phyloP scores from a whole-genome alignment of 2,329 filamentous ascomycete genomes.

The Neocatenulostroma microsporum region DNA sequence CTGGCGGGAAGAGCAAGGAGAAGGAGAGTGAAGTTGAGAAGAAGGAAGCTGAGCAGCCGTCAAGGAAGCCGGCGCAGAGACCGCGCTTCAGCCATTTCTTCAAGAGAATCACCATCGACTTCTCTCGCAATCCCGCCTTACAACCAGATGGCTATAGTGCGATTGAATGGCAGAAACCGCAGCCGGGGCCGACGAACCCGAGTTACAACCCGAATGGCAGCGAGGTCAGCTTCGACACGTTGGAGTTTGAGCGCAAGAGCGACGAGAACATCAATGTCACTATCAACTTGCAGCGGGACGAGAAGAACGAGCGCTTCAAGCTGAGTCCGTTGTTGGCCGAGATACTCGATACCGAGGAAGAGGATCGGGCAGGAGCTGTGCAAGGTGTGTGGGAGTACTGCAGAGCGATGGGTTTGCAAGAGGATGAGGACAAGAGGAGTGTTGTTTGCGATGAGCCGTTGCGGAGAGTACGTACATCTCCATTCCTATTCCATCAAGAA shows the following conservation, averaged over 20 bases:
- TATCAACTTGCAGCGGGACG: conserved; percentile 76
- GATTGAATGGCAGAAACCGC: conserved; percentile 85
- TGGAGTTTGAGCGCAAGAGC: conserved; percentile 83
- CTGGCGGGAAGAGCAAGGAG: conserved; percentile 34
- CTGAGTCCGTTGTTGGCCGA: conserved; percentile 73
- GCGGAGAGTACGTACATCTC: conserved; percentile 53
- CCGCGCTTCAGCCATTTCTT: conserved; percentile 70
- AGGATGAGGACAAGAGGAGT: conserved; percentile 88
- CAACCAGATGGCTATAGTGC: conserved; percentile 54
- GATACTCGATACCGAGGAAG: conserved; percentile 77
- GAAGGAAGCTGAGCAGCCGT: conserved; percentile 32
- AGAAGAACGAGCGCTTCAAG: conserved; percentile 75
- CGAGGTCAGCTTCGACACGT: conserved; percentile 74
- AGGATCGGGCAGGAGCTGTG: conserved; percentile 77
- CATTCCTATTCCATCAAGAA: too few relatives aligned
- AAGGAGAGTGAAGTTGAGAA: conserved; percentile 2
- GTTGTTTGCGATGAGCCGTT: conserved; percentile 84
- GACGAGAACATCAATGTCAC: conserved; percentile 90
- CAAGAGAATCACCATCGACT: conserved; percentile 63
- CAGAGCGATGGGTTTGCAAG: conserved; percentile 73
- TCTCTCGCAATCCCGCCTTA: conserved; percentile 51
- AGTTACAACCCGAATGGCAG: conserved; percentile 46
- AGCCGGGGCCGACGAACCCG: conserved; percentile 35
- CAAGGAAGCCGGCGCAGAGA: conserved; percentile 37
- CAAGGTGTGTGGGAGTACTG: conserved; percentile 96